Evolutionary conservation across 495 filamentous ascomycete genomes (phyloP).

Genomic region (Aeminium ludgeri): DNA sequence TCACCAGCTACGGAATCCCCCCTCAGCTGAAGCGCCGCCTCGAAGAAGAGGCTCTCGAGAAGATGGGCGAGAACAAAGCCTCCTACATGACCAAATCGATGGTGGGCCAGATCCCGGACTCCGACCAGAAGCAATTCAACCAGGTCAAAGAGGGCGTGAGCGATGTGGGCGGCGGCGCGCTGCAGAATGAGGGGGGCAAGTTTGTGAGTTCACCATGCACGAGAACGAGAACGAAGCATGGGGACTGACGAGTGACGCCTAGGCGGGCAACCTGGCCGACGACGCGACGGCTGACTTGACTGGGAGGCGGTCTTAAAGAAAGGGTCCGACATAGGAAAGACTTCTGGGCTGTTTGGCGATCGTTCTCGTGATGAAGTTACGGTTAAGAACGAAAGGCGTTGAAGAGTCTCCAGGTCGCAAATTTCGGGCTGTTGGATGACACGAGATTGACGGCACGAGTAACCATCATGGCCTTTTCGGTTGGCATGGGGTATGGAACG

Average conservation of each 20-base stretch:
- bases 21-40: conserved; percentile 25
- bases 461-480: no score
- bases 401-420: no score
- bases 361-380: no score
- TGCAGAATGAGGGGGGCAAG: conserved; percentile 26
- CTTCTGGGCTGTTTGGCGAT: no score
- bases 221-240: background rate
- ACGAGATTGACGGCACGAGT: no score
- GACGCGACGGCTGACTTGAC: conserved; percentile 15
- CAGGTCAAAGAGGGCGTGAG: conserved; percentile 22
- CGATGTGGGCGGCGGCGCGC: conserved; percentile 20
- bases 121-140: conserved; percentile 26
- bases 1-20: conserved; percentile 26
- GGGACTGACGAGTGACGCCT: background rate
- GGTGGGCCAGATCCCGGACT: conserved; percentile 24
- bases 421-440: no score
- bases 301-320: background rate
- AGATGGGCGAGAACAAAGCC: conserved; percentile 37
- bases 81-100: conserved; percentile 26
- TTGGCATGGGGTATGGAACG: no score
- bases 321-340: no score
- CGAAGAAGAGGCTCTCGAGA: conserved; percentile 32
- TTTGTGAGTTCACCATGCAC: conserved; percentile 2
- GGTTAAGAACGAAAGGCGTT: no score
- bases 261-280: conserved; percentile 21